Percentiles rank a stretch among this genome's conserved stretches.
Conservation (phyloP, 163 green algal genomes). For the Scenedesmus sp. region DNA sequence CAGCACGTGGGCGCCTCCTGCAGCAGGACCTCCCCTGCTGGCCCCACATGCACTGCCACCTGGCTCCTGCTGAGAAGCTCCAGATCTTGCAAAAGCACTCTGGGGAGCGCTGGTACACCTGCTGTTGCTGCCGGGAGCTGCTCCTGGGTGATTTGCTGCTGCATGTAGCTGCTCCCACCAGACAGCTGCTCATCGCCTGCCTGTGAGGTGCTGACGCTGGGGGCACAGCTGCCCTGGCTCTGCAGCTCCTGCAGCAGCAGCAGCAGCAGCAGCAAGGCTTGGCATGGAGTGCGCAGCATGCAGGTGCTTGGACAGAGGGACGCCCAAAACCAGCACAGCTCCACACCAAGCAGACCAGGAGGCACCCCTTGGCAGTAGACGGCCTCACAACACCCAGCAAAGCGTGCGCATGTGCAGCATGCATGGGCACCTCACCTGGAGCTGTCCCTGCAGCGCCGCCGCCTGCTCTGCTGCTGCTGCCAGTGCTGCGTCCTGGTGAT, state of each 20-base stretch:
- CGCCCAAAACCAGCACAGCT: background rate
- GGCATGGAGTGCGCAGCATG: background rate
- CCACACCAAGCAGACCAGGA: too few relatives aligned
- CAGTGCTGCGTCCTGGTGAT: background rate
- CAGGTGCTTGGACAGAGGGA: background rate
- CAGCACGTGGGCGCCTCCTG: background rate
- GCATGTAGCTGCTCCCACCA: background rate
- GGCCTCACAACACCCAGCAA: background rate
- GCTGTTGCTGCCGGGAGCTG: background rate
- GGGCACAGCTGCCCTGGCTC: background rate
- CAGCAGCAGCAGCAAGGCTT: background rate
- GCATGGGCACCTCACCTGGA: background rate
- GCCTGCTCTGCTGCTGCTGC: conserved; percentile 2
- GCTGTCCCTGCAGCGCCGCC: background rate
- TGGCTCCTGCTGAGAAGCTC: background rate
- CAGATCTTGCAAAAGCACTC: background rate
- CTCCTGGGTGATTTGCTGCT: background rate
- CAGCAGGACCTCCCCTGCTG: background rate
- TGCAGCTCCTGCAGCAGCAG: background rate
- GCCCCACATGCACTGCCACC: background rate
- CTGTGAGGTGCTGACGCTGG: background rate
- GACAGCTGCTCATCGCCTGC: background rate
- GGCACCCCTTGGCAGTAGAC: too few relatives aligned
- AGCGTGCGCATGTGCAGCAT: too few relatives aligned
- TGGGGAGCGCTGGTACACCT: background rate